Percentiles rank a stretch among this genome's conserved stretches.
Evolutionary conservation across 176 grass and related monocot species (phyloP).

Genomic region (Avena atlantica): DNA sequence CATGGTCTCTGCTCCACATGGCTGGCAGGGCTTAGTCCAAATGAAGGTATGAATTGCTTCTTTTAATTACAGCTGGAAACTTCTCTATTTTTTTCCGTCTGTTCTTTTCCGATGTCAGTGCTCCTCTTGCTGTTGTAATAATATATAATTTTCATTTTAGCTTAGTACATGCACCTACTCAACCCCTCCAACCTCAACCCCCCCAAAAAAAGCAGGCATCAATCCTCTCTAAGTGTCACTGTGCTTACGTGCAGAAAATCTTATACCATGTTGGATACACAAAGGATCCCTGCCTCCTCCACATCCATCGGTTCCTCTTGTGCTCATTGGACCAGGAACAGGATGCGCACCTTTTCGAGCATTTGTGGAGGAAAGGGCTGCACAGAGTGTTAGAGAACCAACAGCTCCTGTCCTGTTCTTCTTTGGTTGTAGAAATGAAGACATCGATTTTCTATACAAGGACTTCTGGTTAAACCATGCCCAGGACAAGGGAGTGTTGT

Average conservation of each 20-base stretch:
- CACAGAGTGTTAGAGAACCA: conserved; percentile 44
- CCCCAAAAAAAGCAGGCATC: not conserved
- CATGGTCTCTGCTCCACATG: conserved; percentile 86
- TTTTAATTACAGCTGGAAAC: not conserved
- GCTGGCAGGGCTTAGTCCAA: conserved; percentile 67
- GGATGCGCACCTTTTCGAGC: conserved; percentile 89
- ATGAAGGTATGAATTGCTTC: conserved; percentile 50
- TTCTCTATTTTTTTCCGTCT: not conserved
- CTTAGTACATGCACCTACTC: not conserved
- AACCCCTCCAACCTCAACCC: not conserved
- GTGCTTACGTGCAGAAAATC: conserved; percentile 55
- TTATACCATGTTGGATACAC: conserved; percentile 78
- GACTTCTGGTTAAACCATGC: conserved; percentile 85
- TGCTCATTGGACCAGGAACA: conserved; percentile 92
- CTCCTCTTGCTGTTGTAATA: not conserved
- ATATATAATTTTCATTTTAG: not conserved
- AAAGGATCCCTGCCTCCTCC: conserved; percentile 70
- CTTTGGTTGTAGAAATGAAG: conserved; percentile 81
- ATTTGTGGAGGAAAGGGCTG: conserved; percentile 76
- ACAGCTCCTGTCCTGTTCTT: conserved; percentile 80
- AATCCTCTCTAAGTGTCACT: conserved; percentile 20
- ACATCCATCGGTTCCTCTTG: conserved; percentile 65
- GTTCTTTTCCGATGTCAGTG: conserved; percentile 22
- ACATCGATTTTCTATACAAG: conserved; percentile 76
- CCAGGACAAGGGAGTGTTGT: conserved; percentile 70